Evolutionary conservation across 2,329 filamentous ascomycete genomes (phyloP).

Genomic region (Trichophyton rubrum): DNA sequence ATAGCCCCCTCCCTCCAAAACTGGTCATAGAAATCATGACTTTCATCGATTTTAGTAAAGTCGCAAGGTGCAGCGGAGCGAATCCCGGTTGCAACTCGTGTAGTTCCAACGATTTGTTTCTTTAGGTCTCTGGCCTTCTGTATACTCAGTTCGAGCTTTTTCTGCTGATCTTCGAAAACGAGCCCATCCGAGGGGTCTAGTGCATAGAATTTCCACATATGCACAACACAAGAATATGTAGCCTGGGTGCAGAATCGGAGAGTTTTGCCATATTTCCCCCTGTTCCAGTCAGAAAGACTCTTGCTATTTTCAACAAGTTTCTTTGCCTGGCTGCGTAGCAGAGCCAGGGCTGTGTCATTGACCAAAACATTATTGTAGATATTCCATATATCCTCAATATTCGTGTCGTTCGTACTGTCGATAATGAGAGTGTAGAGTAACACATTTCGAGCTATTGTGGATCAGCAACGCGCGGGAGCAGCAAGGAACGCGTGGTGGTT

Average conservation of each 20-base stretch:
- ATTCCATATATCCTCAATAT: constrained; percentile 36
- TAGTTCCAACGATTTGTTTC: constrained; percentile 13
- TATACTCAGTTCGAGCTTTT: not conserved
- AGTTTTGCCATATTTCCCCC: constrained; percentile 31
- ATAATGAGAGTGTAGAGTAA: constrained; percentile 41
- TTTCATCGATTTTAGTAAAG: constrained; percentile 6
- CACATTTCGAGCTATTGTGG: constrained; percentile 41
- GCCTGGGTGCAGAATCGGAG: constrained; percentile 40
- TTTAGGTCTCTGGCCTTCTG: constrained; percentile 9
- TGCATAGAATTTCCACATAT: constrained; percentile 32
- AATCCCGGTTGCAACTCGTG: constrained; percentile 7
- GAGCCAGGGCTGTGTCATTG: constrained; percentile 23
- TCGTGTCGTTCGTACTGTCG: constrained; percentile 24
- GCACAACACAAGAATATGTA: constrained; percentile 28
- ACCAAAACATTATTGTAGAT: constrained; percentile 45
- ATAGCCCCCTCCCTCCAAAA: constrained; percentile 23
- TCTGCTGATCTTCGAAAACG: constrained; percentile 3
- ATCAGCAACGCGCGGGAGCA: not conserved
- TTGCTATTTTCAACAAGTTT: constrained; percentile 32
- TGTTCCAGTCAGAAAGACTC: constrained; percentile 36
- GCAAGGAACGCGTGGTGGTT: not conserved
- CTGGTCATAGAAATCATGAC: constrained; percentile 11
- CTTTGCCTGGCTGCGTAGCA: constrained; percentile 33
- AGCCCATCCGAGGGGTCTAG: not conserved
- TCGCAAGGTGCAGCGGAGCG: constrained; percentile 21